Conservation (phyloP, 1,284 basidiomycete genomes). For the Naganishia cerealis region DNA sequence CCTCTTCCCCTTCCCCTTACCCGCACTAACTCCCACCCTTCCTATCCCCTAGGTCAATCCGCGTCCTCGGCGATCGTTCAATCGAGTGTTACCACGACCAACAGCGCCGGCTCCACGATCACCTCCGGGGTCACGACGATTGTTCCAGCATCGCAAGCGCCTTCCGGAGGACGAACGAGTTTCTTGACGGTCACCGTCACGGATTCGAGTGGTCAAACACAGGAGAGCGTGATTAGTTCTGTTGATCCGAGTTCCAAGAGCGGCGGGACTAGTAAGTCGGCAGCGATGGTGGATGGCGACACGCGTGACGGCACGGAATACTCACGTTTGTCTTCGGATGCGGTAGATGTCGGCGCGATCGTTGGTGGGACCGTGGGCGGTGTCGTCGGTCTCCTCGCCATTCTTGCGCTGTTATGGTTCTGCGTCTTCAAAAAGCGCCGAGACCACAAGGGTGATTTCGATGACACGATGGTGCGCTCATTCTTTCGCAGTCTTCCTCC, state of each 20-base stretch:
- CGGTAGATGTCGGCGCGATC: conserved; percentile 48
- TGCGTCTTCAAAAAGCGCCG: conserved; percentile 44
- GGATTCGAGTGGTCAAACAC: conserved; percentile 13
- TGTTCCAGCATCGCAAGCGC: conserved; percentile 10
- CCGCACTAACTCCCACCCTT: background rate
- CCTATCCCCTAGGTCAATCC: background rate
- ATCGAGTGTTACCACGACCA: conserved; percentile 12
- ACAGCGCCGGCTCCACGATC: conserved; percentile 3
- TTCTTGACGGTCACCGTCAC: conserved; percentile 26
- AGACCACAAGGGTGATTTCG: conserved; percentile 50
- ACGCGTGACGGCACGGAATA: too few species aligned
- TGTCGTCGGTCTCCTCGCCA: conserved; percentile 47
- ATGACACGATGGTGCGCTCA: conserved; percentile 51
- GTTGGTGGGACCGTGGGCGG: conserved; percentile 53
- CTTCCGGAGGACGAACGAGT: conserved; percentile 6
- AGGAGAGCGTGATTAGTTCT: conserved; percentile 3
- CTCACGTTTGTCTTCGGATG: too few species aligned
- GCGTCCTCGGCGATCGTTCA: conserved; percentile 13
- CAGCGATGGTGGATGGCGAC: too few species aligned
- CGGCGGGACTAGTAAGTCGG: conserved; percentile 14
- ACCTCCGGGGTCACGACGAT: conserved; percentile 1
- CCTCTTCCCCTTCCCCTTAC: too few species aligned
- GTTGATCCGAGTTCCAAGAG: conserved; percentile 3
- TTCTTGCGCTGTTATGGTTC: conserved; percentile 46
- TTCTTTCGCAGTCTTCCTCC: background rate